A percentile compares a stretch with the other conserved stretches of the same genome.
Conservation (phyloP, 23 red algal genomes). For the Gracilaria gracilis region DNA sequence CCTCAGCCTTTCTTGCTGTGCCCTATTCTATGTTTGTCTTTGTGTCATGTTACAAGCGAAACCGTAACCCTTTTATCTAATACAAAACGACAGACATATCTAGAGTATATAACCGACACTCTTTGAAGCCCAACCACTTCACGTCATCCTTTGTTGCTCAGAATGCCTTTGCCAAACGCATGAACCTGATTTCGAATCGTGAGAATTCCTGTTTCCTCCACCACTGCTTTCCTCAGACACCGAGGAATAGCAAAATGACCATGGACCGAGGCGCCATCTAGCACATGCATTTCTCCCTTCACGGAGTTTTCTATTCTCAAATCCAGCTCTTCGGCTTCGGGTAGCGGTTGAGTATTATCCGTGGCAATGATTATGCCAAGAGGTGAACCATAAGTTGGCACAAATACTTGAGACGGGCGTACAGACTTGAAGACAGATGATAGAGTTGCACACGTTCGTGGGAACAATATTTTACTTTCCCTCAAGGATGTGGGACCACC, state of each 20-base stretch:
- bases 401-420: slow-evolving; percentile 65
- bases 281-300: slow-evolving; percentile 28
- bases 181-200: slow-evolving; percentile 15
- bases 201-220: slow-evolving; percentile 45
- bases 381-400: slow-evolving; percentile 78
- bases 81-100: background rate
- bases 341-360: background rate
- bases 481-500: slow-evolving; percentile 74
- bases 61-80: too few species aligned
- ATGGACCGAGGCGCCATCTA: slow-evolving; percentile 48
- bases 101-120: background rate
- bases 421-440: slow-evolving; percentile 64
- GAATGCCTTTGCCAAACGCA: slow-evolving; percentile 28
- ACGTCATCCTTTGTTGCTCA: slow-evolving; percentile 25
- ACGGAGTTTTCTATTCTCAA: slow-evolving; percentile 13
- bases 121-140: too few species aligned
- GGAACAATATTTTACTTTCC: slow-evolving; percentile 66
- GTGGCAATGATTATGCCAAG: slow-evolving; percentile 64
- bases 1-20: too few species aligned
- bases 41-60: too few species aligned
- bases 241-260: slow-evolving; percentile 54
- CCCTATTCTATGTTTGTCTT: too few species aligned
- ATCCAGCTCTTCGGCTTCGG: background rate
- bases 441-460: slow-evolving; percentile 78
- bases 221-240: slow-evolving; percentile 26